Conservation (phyloP, 306 rosid genomes). For the Begonia masoniana region DNA sequence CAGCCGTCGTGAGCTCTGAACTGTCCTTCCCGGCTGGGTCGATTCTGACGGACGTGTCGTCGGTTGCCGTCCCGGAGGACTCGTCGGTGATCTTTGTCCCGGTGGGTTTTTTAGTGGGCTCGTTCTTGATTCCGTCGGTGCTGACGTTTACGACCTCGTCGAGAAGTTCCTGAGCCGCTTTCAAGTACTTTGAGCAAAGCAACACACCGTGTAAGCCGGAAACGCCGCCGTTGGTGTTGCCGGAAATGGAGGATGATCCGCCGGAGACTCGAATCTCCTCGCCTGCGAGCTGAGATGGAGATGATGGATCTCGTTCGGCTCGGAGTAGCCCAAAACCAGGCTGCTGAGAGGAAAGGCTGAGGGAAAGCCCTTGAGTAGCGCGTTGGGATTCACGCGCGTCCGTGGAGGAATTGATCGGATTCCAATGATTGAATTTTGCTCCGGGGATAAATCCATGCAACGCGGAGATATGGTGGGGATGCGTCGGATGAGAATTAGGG, state of each 20-base stretch:
- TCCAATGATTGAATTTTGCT: slow-evolving; percentile 64
- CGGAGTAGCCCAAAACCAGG: slow-evolving; percentile 40
- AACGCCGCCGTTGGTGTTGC: slow-evolving; percentile 49
- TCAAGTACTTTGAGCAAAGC: slow-evolving; percentile 74
- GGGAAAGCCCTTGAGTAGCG: slow-evolving; percentile 52
- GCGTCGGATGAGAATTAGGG: slow-evolving; percentile 30
- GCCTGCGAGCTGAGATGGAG: slow-evolving; percentile 21
- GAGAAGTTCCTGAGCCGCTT: slow-evolving; percentile 74
- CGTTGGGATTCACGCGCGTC: slow-evolving; percentile 73
- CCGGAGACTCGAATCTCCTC: slow-evolving; percentile 59
- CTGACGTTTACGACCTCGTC: slow-evolving; percentile 82
- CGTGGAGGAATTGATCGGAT: slow-evolving; percentile 30
- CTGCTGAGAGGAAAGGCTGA: slow-evolving; percentile 71
- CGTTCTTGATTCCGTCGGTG: slow-evolving; percentile 32
- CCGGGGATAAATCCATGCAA: slow-evolving; percentile 78
- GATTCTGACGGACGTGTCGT: slow-evolving; percentile 29
- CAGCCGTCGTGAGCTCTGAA: slow-evolving; percentile 58
- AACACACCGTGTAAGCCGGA: slow-evolving; percentile 71
- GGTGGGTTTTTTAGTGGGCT: slow-evolving; percentile 22
- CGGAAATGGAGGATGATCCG: slow-evolving; percentile 52
- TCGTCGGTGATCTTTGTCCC: slow-evolving; percentile 42
- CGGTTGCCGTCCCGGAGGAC: slow-evolving; percentile 31
- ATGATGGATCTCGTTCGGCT: slow-evolving; percentile 28
- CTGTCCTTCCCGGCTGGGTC: slow-evolving; percentile 37
- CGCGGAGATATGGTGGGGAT: slow-evolving; percentile 43